phyloP scores from a whole-genome alignment of 2,329 filamentous ascomycete genomes.

The Trichoderma guizhouense region DNA sequence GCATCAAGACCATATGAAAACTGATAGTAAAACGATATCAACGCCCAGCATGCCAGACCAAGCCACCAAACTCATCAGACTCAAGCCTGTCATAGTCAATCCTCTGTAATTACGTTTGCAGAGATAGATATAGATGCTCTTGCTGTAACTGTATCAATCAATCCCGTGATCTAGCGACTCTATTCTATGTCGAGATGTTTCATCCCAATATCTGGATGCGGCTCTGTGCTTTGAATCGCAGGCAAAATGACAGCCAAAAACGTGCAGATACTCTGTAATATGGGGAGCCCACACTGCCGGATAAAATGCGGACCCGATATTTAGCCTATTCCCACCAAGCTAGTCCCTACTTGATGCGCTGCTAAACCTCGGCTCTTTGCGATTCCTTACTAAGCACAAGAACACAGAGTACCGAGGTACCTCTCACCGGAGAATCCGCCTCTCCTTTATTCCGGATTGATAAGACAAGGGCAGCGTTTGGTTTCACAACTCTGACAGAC shows the following conservation, averaged over 20 bases:
- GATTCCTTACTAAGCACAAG: not conserved
- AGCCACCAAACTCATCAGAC: not conserved
- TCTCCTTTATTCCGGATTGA: not conserved
- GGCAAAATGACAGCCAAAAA: not conserved
- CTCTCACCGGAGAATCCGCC: not conserved
- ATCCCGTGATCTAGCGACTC: too few species aligned
- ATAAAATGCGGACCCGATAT: not conserved
- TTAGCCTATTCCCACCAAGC: not conserved
- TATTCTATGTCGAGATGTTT: not conserved
- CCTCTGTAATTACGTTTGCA: too few species aligned
- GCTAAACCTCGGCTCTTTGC: not conserved
- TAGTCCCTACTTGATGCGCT: not conserved
- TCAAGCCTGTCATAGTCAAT: not conserved
- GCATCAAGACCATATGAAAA: not conserved
- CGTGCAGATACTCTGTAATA: not conserved
- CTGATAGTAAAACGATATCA: too few species aligned
- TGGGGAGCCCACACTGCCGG: not conserved
- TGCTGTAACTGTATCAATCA: too few species aligned
- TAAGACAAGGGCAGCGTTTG: not conserved
- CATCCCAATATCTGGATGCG: not conserved
- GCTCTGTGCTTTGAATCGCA: not conserved
- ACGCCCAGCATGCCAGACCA: not conserved
- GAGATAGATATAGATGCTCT: too few species aligned
- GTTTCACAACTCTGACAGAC: not conserved
- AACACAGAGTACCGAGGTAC: not conserved